Conservation (phyloP, 257 asterid genomes). For the Salvia hispanica region DNA sequence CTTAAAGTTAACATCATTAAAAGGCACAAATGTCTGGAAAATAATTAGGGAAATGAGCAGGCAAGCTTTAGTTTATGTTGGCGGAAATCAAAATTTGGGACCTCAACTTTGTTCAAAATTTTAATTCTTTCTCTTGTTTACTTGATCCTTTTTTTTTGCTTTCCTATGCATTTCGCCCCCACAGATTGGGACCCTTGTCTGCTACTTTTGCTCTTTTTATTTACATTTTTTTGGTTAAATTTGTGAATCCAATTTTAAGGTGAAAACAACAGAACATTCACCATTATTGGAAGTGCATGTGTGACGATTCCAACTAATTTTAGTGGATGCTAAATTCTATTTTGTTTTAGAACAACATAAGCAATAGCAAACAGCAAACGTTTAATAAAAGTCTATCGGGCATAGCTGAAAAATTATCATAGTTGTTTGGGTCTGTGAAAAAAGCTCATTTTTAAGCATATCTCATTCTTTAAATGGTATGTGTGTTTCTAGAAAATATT, state of each 20-base stretch:
- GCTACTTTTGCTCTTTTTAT: slow-evolving; percentile 29
- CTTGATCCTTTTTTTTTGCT: slow-evolving; percentile 26
- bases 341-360: no score
- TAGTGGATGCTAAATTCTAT: slow-evolving; percentile 8
- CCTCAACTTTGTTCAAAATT: slow-evolving; percentile 23
- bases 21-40: slow-evolving; percentile 20
- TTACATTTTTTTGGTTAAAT: slow-evolving; percentile 15
- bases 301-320: slow-evolving; percentile 21
- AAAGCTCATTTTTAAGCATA: no score
- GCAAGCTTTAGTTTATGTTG: slow-evolving; percentile 28
- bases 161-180: slow-evolving; percentile 26
- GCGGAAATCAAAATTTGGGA: slow-evolving; percentile 29
- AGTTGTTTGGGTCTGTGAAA: no score
- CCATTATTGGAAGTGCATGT: slow-evolving; percentile 35
- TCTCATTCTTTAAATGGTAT: no score
- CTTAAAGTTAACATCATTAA: slow-evolving; percentile 25
- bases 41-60: slow-evolving; percentile 16
- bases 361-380: no score
- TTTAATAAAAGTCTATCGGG: no score
- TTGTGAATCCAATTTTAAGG: slow-evolving; percentile 32
- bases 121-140: slow-evolving; percentile 21
- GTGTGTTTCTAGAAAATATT: not conserved
- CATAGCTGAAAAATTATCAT: no score
- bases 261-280: slow-evolving; percentile 46
- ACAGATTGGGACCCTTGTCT: slow-evolving; percentile 47